Evolutionary conservation across 1,284 basidiomycete species (phyloP).

Genomic region (Heterobasidion occidentale): DNA sequence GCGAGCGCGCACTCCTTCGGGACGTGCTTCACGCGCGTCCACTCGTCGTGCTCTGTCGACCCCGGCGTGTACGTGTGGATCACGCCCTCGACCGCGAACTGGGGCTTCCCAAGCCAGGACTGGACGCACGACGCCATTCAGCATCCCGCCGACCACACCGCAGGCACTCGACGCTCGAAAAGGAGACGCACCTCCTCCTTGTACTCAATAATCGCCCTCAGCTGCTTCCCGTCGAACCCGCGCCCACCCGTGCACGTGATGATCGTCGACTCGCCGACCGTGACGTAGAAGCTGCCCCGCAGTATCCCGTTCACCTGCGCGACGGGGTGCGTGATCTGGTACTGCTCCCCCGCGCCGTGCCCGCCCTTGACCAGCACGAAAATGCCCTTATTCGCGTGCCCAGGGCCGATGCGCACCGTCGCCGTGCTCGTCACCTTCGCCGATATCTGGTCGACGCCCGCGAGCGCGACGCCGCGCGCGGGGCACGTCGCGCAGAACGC

Average conservation of each 20-base stretch:
- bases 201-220: slow-evolving; percentile 86
- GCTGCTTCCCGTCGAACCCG: slow-evolving; percentile 38
- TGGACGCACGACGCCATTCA: slow-evolving; percentile 18
- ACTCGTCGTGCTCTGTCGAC: slow-evolving; percentile 60
- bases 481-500: slow-evolving; percentile 82
- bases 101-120: slow-evolving; percentile 90
- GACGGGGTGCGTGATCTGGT: slow-evolving; percentile 85
- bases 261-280: slow-evolving; percentile 73
- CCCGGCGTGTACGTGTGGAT: slow-evolving; percentile 74
- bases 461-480: slow-evolving; percentile 61
- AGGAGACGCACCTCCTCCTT: slow-evolving; percentile 78
- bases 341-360: slow-evolving; percentile 73
- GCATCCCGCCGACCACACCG: neutral
- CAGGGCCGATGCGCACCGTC: slow-evolving; percentile 76
- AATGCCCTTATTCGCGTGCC: slow-evolving; percentile 82
- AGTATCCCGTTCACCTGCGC: slow-evolving; percentile 91
- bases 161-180: neutral
- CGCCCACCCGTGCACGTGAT: slow-evolving; percentile 76
- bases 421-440: slow-evolving; percentile 81
- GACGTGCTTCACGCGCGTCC: slow-evolving; percentile 89
- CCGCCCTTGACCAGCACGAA: slow-evolving; percentile 75
- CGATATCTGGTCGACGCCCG: slow-evolving; percentile 86
- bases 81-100: slow-evolving; percentile 85
- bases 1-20: slow-evolving; percentile 75
- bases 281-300: slow-evolving; percentile 86